Evolutionary conservation across 2,329 filamentous ascomycete genomes (phyloP).

Genomic region (Neofusicoccum cordaticola): DNA sequence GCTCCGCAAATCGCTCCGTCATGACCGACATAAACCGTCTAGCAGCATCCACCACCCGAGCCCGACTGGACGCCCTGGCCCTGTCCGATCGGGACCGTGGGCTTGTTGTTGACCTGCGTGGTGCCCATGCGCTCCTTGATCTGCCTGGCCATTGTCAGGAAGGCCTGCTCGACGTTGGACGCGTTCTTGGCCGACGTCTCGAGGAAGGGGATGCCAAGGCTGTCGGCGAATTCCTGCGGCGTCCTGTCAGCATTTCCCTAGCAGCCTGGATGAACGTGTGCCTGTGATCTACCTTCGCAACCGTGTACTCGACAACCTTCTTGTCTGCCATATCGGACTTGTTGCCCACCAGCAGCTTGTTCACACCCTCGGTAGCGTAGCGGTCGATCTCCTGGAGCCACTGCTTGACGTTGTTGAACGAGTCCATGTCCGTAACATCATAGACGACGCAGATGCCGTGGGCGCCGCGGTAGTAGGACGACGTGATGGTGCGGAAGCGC

Average conservation of each 20-base stretch:
- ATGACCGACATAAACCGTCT: conserved; percentile 35
- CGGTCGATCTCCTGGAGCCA: conserved; percentile 99
- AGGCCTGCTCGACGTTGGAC: conserved; percentile 98
- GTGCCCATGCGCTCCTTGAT: conserved; percentile 99
- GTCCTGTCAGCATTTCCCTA: conserved; percentile 20
- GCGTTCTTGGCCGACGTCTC: conserved; percentile 99
- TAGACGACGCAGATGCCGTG: conserved; percentile 99
- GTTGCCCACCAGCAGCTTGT: conserved; percentile 99
- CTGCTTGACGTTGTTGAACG: conserved; percentile 99
- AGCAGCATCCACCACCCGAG: conserved; percentile 87
- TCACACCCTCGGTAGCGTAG: conserved; percentile 98
- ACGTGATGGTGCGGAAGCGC: conserved; percentile 99
- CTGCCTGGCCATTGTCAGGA: conserved; percentile 99
- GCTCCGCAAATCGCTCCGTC: conserved; percentile 11
- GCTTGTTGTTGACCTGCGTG: conserved; percentile 96
- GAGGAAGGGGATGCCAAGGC: conserved; percentile 97
- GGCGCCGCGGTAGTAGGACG: conserved; percentile 97
- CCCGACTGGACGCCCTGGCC: conserved; percentile 90
- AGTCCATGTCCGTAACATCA: conserved; percentile 99
- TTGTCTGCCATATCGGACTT: conserved; percentile 99
- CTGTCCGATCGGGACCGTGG: conserved; percentile 90
- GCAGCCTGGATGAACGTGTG: background rate
- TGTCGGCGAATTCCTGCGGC: conserved; percentile 91
- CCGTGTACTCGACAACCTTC: conserved; percentile 99
- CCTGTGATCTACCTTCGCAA: conserved; percentile 76